Evolutionary conservation across 768 basidiomycete genomes (phyloP).

Genomic region (Clitopilus hobsonii): DNA sequence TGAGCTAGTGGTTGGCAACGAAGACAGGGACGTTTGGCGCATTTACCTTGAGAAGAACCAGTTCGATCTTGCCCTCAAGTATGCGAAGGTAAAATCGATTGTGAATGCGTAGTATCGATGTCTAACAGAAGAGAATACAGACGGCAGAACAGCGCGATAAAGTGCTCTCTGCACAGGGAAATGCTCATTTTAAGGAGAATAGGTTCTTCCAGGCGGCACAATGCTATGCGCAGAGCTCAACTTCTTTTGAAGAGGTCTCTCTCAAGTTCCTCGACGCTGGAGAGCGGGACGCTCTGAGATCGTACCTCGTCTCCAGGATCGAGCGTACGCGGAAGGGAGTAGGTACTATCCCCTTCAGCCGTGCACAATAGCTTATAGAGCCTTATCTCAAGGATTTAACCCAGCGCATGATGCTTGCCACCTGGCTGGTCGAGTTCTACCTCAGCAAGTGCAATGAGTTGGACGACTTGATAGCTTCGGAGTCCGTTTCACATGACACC

Average conservation of each 20-base stretch:
- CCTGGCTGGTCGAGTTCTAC: slow-evolving; percentile 97
- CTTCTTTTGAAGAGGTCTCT: slow-evolving; percentile 86
- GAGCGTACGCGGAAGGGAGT: slow-evolving; percentile 84
- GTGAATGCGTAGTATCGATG: too few relatives aligned
- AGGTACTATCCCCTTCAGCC: slow-evolving; percentile 17
- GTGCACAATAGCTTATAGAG: not conserved
- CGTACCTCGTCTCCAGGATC: slow-evolving; percentile 83
- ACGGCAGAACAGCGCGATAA: slow-evolving; percentile 84
- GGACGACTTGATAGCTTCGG: slow-evolving; percentile 90
- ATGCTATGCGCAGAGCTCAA: slow-evolving; percentile 85
- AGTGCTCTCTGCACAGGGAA: slow-evolving; percentile 80
- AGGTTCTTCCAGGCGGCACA: slow-evolving; percentile 91
- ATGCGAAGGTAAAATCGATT: slow-evolving; percentile 87
- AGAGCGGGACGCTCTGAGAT: slow-evolving; percentile 86
- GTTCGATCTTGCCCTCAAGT: slow-evolving; percentile 74
- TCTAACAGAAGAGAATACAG: slow-evolving; percentile 33
- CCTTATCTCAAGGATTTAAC: slow-evolving; percentile 64
- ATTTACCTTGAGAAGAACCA: slow-evolving; percentile 77
- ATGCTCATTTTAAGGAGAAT: slow-evolving; percentile 70
- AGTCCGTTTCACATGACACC: slow-evolving; percentile 73
- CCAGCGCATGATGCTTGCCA: slow-evolving; percentile 96
- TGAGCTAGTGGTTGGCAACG: slow-evolving; percentile 81
- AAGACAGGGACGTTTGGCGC: slow-evolving; percentile 93
- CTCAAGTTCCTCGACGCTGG: slow-evolving; percentile 86
- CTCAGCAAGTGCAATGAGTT: slow-evolving; percentile 95